Conservation (phyloP, 208 protist genomes). For the Naegleria lovaniensis region DNA sequence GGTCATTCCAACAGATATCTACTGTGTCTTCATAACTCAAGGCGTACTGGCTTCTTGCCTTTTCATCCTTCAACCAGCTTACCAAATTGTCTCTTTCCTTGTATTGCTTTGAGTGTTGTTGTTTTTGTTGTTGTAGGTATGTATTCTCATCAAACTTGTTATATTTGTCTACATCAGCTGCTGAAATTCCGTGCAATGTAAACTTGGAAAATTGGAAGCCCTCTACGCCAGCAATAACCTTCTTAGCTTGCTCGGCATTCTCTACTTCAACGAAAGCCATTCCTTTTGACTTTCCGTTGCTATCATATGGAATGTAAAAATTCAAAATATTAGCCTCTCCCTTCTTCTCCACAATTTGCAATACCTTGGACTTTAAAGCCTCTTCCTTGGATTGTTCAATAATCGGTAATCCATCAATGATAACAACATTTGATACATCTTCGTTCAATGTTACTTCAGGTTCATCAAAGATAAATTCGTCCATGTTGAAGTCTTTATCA, state of each 20-base stretch:
- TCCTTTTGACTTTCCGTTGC: neutral
- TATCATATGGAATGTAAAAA: slow-evolving; percentile 6
- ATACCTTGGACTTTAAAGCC: neutral
- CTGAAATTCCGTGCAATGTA: neutral
- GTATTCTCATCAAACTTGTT: neutral
- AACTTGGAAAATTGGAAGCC: neutral
- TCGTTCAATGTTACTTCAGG: neutral
- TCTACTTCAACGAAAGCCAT: neutral
- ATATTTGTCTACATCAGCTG: neutral
- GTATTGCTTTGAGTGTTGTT: neutral
- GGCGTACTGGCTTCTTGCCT: slow-evolving; percentile 10
- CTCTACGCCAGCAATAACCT: neutral
- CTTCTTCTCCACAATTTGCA: neutral
- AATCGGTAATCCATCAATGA: neutral
- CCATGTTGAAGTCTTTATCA: neutral
- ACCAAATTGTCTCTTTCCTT: neutral
- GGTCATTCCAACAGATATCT: neutral
- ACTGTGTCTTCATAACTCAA: neutral
- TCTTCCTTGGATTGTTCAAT: neutral
- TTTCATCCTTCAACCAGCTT: neutral
- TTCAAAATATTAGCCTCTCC: neutral
- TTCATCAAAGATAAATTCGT: slow-evolving; percentile 3
- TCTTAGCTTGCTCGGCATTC: neutral
- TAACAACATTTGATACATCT: neutral
- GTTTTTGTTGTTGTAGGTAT: neutral